These are phyloP conservation scores for Carex sylvatica DNA, from an alignment of 202 grass and related monocot species.

Conservation along the genomic window DNA sequence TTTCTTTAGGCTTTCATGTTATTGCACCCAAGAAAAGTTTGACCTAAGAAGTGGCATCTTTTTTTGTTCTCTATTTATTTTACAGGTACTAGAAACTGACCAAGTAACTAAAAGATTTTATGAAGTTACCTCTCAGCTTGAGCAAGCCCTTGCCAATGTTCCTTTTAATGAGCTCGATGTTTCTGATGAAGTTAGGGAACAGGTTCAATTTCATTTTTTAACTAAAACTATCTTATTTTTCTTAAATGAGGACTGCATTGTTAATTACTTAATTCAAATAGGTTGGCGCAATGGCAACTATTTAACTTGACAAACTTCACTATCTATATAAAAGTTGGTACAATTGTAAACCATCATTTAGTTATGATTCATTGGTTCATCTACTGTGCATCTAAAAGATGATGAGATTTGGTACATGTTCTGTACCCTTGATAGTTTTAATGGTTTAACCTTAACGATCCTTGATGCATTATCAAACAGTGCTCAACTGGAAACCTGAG, in stretches of 20 bases:
- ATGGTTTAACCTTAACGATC: not conserved
- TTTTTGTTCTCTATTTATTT: not conserved
- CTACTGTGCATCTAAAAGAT: not conserved
- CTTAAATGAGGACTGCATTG: not conserved
- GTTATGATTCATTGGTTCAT: not conserved
- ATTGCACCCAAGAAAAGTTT: not conserved
- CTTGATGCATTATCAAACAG: not conserved
- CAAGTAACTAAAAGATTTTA: conserved; percentile 62
- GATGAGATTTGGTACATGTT: not conserved
- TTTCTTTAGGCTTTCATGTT: not conserved
- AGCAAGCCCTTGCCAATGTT: conserved; percentile 58
- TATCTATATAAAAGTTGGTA: not conserved
- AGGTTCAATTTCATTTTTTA: conserved; percentile 47
- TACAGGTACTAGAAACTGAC: conserved; percentile 81
- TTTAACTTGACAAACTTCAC: not conserved
- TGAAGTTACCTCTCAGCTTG: conserved; percentile 67
- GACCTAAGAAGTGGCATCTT: not conserved
- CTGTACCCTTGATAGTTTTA: not conserved
- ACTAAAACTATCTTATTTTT: not conserved
- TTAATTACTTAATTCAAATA: not conserved
- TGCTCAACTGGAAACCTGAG: not conserved
- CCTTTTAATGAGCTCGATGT: conserved; percentile 76
- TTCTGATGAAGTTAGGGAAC: conserved; percentile 96
- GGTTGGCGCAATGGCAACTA: not conserved
- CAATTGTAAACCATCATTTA: not conserved